Conservation (phyloP, 257 asterid species). For the Solanum rostratum region DNA sequence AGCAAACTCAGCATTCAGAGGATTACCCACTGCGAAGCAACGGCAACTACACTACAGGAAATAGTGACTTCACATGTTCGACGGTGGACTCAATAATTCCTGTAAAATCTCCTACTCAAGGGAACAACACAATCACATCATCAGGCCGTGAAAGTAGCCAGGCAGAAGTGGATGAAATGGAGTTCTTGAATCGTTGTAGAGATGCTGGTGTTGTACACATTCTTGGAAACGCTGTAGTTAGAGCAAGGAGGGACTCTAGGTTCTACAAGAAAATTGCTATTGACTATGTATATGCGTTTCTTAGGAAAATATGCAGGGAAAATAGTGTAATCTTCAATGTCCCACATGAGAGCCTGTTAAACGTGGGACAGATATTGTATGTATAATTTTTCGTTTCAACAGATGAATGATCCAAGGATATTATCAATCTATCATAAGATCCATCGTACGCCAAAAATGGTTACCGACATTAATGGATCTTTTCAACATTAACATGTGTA, state of each 20-base stretch:
- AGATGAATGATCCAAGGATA: not conserved
- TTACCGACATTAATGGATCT: not conserved
- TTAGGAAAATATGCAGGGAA: constrained; percentile 96
- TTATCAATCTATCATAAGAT: not conserved
- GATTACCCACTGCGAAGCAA: constrained; percentile 23
- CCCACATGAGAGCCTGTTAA: constrained; percentile 93
- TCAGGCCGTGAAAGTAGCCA: constrained; percentile 51
- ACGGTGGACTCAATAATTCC: constrained; percentile 70
- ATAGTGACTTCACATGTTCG: constrained; percentile 37
- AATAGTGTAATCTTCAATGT: constrained; percentile 86
- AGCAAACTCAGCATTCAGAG: constrained; percentile 51
- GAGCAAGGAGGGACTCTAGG: constrained; percentile 75
- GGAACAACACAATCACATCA: constrained; percentile 24
- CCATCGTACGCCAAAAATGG: not conserved
- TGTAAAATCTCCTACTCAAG: constrained; percentile 31
- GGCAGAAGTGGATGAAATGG: constrained; percentile 65
- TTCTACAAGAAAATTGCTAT: constrained; percentile 66
- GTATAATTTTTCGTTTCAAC: constrained; percentile 29
- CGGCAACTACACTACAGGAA: constrained; percentile 15
- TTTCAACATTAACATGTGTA: not conserved
- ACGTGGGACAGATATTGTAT: constrained; percentile 85
- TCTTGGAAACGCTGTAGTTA: constrained; percentile 74
- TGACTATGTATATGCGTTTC: constrained; percentile 84
- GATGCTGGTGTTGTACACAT: constrained; percentile 96
- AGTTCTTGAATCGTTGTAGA: constrained; percentile 59